These are phyloP conservation scores for Starmerella apis DNA, from an alignment of 805 yeast genomes.

Conservation along the genomic window DNA sequence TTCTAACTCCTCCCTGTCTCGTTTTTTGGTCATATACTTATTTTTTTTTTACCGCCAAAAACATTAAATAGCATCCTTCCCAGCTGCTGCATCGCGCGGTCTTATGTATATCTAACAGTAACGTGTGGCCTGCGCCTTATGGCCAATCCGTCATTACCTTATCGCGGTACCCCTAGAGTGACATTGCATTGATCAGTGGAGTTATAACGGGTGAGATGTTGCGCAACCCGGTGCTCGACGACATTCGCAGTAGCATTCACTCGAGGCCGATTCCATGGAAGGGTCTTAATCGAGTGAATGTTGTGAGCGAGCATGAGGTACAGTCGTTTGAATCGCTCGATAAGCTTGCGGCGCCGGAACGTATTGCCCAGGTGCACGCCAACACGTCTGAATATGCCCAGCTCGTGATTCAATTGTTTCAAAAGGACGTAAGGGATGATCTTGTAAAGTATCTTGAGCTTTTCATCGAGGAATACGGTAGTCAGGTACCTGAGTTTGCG, in stretches of 20 bases:
- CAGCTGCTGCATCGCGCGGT: too few relatives aligned
- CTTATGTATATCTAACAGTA: too few relatives aligned
- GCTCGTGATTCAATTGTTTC: conserved; percentile 45
- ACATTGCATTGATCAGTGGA: not conserved
- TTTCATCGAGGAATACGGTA: conserved; percentile 46
- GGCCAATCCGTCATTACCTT: too few relatives aligned
- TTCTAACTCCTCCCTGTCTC: too few relatives aligned
- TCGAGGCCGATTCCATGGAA: conserved; percentile 87
- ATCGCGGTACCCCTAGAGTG: not conserved
- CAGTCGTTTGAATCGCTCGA: conserved; percentile 45
- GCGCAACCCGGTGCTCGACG: conserved; percentile 30
- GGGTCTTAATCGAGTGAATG: conserved; percentile 66
- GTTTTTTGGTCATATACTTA: too few relatives aligned
- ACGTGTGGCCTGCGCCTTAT: too few relatives aligned
- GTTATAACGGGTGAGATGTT: conserved; percentile 14
- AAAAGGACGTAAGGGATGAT: conserved; percentile 48
- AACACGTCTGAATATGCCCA: conserved; percentile 45
- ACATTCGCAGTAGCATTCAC: conserved; percentile 46
- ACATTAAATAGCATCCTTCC: too few relatives aligned
- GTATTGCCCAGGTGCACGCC: conserved; percentile 29
- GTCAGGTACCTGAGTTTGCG: conserved; percentile 27
- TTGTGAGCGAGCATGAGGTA: conserved; percentile 59
- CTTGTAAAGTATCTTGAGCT: conserved; percentile 56
- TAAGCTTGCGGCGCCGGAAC: conserved; percentile 33
- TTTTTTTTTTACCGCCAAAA: too few relatives aligned